Percentiles rank a stretch among this genome's conserved stretches.
These are phyloP conservation scores for Colletotrichum eleusines DNA, from an alignment of 2,329 filamentous ascomycete species.

Conservation along the genomic window DNA sequence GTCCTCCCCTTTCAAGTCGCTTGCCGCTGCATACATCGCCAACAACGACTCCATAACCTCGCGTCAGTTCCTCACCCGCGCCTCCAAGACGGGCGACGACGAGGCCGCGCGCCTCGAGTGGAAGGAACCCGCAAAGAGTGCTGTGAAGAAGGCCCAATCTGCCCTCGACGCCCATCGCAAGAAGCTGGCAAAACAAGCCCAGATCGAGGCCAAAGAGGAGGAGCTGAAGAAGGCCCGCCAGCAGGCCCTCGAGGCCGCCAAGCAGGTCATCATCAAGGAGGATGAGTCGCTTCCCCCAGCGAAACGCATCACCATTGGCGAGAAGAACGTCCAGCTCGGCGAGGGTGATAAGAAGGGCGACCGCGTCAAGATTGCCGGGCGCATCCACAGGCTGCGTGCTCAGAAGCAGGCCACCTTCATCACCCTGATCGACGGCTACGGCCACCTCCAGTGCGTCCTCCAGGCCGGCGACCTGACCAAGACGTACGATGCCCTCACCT, in stretches of 20 bases:
- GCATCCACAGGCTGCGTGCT: constrained; percentile 83
- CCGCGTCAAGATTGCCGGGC: constrained; percentile 82
- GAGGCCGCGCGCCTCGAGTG: constrained; percentile 74
- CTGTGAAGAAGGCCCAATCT: constrained; percentile 85
- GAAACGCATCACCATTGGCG: constrained; percentile 80
- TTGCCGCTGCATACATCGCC: constrained; percentile 82
- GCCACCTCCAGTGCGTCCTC: constrained; percentile 86
- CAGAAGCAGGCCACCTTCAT: constrained; percentile 91
- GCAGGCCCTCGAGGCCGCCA: constrained; percentile 77
- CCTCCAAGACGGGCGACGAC: constrained; percentile 76
- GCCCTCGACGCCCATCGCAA: constrained; percentile 82
- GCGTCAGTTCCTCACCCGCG: constrained; percentile 75
- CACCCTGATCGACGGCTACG: constrained; percentile 87
- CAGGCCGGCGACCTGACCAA: constrained; percentile 82
- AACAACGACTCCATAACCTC: constrained; percentile 67
- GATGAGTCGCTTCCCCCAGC: constrained; percentile 80
- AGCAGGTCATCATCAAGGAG: constrained; percentile 78
- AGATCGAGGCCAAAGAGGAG: constrained; percentile 77
- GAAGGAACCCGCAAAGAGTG: constrained; percentile 87
- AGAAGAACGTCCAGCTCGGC: constrained; percentile 73
- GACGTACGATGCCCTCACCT: constrained; percentile 90
- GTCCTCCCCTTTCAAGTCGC: constrained; percentile 82
- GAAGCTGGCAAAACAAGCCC: constrained; percentile 84
- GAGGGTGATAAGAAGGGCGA: constrained; percentile 72
- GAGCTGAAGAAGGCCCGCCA: constrained; percentile 73